Conservation (phyloP, 768 basidiomycete species). For the Strobilomyces dryophilus region DNA sequence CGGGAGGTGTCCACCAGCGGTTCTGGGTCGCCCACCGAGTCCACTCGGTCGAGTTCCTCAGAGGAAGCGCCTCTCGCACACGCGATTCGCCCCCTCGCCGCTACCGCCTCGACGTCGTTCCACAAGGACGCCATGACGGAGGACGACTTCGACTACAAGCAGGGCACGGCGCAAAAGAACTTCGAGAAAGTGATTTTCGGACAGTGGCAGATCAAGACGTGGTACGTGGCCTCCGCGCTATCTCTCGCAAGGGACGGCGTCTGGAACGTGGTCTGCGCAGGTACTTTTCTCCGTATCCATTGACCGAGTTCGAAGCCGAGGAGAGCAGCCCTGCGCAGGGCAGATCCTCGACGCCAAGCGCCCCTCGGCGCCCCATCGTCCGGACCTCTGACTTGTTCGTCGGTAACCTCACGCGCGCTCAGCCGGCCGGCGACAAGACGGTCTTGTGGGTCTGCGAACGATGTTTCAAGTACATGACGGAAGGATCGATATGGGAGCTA, state of each 20-base stretch:
- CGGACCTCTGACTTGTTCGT: slow-evolving; percentile 72
- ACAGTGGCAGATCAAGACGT: slow-evolving; percentile 82
- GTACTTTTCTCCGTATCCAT: slow-evolving; percentile 93
- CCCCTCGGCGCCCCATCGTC: slow-evolving; percentile 58
- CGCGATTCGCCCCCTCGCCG: too few relatives aligned
- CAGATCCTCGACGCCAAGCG: slow-evolving; percentile 38
- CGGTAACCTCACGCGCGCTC: slow-evolving; percentile 52
- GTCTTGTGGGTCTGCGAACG: slow-evolving; percentile 82
- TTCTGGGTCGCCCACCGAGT: slow-evolving; percentile 16
- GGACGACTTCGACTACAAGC: slow-evolving; percentile 70
- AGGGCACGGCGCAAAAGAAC: slow-evolving; percentile 68
- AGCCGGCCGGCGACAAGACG: slow-evolving; percentile 43
- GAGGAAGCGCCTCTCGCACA: slow-evolving; percentile 7
- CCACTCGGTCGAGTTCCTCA: slow-evolving; percentile 23
- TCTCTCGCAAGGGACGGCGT: background rate
- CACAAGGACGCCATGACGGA: slow-evolving; percentile 47
- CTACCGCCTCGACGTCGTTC: slow-evolving; percentile 1
- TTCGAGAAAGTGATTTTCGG: slow-evolving; percentile 87
- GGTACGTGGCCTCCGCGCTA: slow-evolving; percentile 45
- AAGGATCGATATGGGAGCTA: slow-evolving; percentile 65
- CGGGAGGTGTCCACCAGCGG: slow-evolving; percentile 15
- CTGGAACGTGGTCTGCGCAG: slow-evolving; percentile 34
- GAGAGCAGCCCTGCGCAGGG: slow-evolving; percentile 34
- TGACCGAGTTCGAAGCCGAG: slow-evolving; percentile 62
- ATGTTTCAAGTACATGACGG: slow-evolving; percentile 96